Evolutionary conservation across 2,329 filamentous ascomycete species (phyloP).

Genomic region (Penicillium janthinellum): DNA sequence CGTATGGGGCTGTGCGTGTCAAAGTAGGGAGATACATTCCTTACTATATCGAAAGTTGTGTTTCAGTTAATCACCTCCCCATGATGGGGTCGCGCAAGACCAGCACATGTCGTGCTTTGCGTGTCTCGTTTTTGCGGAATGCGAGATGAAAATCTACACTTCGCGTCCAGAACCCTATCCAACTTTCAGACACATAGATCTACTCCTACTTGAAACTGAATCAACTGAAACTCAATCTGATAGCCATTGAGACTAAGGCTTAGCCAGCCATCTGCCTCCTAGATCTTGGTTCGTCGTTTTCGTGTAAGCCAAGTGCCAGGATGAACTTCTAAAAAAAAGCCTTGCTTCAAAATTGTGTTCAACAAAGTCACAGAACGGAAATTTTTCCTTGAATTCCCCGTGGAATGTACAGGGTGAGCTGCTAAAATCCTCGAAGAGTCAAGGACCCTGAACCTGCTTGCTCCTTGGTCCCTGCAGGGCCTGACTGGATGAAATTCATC

Average conservation of each 20-base stretch:
- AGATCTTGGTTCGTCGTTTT: no score
- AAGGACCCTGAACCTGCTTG: not conserved
- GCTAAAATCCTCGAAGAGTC: not conserved
- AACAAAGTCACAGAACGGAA: not conserved
- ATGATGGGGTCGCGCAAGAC: not conserved
- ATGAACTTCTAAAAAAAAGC: no score
- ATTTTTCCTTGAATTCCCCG: not conserved
- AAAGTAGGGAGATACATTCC: constrained; percentile 49
- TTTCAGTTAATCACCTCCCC: not conserved
- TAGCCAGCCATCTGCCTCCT: no score
- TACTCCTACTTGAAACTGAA: not conserved
- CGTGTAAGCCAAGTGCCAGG: no score
- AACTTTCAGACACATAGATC: not conserved
- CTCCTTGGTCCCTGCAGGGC: not conserved
- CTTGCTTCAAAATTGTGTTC: not conserved
- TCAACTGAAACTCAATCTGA: no score
- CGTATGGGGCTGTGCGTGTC: constrained; percentile 45
- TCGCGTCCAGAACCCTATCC: not conserved
- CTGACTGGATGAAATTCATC: not conserved
- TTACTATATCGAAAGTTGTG: not conserved
- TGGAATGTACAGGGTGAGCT: constrained; percentile 15
- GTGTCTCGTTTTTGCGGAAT: constrained; percentile 6
- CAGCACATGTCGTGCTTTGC: not conserved
- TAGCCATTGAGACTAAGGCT: no score
- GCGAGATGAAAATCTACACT: not conserved